phyloP scores from a whole-genome alignment of 1,139 yeast genomes.

The Hyphopichia pseudoburtonii region DNA sequence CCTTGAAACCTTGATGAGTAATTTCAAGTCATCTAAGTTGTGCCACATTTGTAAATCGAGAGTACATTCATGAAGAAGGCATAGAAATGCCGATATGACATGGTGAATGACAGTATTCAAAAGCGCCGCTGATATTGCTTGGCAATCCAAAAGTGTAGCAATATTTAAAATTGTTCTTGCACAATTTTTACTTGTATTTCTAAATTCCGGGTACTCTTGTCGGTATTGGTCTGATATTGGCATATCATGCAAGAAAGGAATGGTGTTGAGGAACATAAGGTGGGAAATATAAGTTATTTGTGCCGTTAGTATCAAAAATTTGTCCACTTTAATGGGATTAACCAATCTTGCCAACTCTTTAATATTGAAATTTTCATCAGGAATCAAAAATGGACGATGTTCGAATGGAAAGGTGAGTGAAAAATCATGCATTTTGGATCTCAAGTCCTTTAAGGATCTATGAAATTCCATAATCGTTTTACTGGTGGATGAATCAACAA shows the following conservation, averaged over 20 bases:
- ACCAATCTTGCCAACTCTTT: background rate
- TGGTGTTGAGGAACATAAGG: conserved; percentile 19
- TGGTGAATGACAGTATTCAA: conserved; percentile 1
- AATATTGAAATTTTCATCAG: background rate
- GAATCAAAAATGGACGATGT: background rate
- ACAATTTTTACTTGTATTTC: conserved; percentile 14
- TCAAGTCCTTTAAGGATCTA: conserved; percentile 2
- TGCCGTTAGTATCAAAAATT: conserved; percentile 10
- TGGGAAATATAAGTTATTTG: conserved; percentile 19
- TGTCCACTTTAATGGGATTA: background rate
- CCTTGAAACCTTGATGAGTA: background rate
- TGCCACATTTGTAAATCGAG: background rate
- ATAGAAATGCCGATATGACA: conserved; percentile 1
- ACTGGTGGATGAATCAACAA: conserved; percentile 12
- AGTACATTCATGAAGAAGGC: conserved; percentile 1
- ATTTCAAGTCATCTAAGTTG: background rate
- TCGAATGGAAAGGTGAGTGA: background rate
- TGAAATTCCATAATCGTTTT: conserved; percentile 5
- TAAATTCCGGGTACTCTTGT: conserved; percentile 2
- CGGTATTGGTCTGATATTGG: conserved; percentile 2
- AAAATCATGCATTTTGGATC: conserved; percentile 2
- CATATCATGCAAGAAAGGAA: conserved; percentile 14
- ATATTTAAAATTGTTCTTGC: conserved; percentile 21
- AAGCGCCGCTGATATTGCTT: background rate
- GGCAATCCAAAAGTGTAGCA: conserved; percentile 10